These are phyloP conservation scores for Sclerospora graminicola DNA, from an alignment of 352 stramenopile genomes.

Conservation along the genomic window DNA sequence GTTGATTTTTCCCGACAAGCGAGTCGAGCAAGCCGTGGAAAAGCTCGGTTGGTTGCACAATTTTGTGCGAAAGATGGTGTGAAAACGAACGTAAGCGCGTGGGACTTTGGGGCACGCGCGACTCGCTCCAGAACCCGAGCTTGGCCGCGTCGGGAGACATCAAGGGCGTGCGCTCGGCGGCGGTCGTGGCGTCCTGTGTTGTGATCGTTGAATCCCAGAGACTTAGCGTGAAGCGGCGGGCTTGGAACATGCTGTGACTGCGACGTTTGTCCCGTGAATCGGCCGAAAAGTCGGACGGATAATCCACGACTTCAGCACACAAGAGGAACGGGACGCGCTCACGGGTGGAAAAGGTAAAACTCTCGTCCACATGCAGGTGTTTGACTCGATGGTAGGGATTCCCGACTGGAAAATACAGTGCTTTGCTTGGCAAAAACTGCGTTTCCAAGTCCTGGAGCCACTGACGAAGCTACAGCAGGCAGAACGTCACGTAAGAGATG, in stretches of 20 bases:
- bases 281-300: slow-evolving; percentile 18
- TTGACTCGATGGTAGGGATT: slow-evolving; percentile 73
- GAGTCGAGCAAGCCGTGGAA: slow-evolving; percentile 62
- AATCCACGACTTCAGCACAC: slow-evolving; percentile 72
- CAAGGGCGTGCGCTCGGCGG: slow-evolving; percentile 29
- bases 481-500: no score
- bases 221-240: slow-evolving; percentile 46
- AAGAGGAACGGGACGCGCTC: slow-evolving; percentile 75
- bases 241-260: slow-evolving; percentile 43
- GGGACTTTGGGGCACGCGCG: slow-evolving; percentile 41
- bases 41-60: slow-evolving; percentile 51
- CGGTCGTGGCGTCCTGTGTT: slow-evolving; percentile 20
- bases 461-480: slow-evolving; percentile 33
- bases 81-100: slow-evolving; percentile 55
- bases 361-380: slow-evolving; percentile 64
- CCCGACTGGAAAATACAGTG: slow-evolving; percentile 66
- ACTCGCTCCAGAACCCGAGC: slow-evolving; percentile 78
- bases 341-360: slow-evolving; percentile 76
- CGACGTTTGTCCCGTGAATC: slow-evolving; percentile 23
- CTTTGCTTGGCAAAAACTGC: slow-evolving; percentile 68
- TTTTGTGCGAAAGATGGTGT: slow-evolving; percentile 63
- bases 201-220: slow-evolving; percentile 53
- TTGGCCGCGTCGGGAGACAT: slow-evolving; percentile 49
- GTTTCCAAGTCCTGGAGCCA: slow-evolving; percentile 56
- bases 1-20: slow-evolving; percentile 49